Conservation (phyloP, 2,329 filamentous ascomycete genomes). For the Orbilia javanica region DNA sequence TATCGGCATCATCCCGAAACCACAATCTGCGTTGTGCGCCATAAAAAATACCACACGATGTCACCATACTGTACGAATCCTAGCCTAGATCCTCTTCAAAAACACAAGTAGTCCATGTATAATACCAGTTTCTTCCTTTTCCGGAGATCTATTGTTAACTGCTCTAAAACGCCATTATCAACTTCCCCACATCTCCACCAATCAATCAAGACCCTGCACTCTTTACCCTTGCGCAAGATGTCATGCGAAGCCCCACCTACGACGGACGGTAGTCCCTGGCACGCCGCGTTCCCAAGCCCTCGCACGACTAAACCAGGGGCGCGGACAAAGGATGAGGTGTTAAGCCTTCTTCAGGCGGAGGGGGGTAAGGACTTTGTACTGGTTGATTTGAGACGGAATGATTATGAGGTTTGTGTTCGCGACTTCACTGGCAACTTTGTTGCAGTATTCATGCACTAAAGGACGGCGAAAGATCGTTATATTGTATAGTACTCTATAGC, state of each 20-base stretch:
- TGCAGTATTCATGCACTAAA: no score
- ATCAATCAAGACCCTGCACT: not conserved
- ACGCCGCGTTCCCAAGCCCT: conserved; percentile 66
- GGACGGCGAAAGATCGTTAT: no score
- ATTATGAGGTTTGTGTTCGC: conserved; percentile 39
- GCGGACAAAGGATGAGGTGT: conserved; percentile 64
- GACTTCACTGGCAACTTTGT: no score
- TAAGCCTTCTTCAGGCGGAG: conserved; percentile 64
- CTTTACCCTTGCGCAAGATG: not conserved
- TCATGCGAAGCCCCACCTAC: conserved; percentile 20
- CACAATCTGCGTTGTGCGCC: not conserved
- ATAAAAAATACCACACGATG: conserved; percentile 6
- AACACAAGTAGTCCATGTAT: not conserved
- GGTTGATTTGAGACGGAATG: conserved; percentile 66
- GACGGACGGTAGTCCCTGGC: conserved; percentile 62
- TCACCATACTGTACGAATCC: not conserved
- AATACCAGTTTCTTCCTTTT: not conserved
- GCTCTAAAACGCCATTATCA: not conserved
- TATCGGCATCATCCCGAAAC: not conserved
- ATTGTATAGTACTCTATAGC: not conserved
- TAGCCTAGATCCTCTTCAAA: not conserved
- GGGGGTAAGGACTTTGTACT: conserved; percentile 65
- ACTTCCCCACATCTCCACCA: not conserved
- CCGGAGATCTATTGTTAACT: not conserved
- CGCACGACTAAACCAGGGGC: conserved; percentile 60